Percentiles rank a stretch among this genome's conserved stretches.
Conservation (phyloP, 257 asterid genomes). For the Scutellaria barbata region DNA sequence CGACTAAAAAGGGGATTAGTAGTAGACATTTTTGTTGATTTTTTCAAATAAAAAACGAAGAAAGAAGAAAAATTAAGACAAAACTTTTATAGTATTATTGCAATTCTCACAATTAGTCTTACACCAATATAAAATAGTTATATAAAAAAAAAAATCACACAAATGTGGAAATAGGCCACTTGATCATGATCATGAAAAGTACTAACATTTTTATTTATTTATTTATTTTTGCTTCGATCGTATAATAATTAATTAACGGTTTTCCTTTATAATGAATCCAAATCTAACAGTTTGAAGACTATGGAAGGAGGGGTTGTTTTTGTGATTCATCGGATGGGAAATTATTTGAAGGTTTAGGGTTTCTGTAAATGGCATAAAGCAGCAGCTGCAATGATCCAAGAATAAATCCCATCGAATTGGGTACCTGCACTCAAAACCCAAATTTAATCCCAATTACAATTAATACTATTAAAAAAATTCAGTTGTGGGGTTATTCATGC, state of each 20-base stretch:
- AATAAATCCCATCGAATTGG: slow-evolving; percentile 61
- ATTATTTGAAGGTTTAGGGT: slow-evolving; percentile 32
- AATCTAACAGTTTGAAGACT: slow-evolving; percentile 31
- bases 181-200: too few species aligned
- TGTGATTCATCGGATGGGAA: slow-evolving; percentile 32
- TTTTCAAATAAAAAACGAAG: too few species aligned
- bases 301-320: slow-evolving; percentile 45
- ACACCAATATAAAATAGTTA: too few species aligned
- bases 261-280: neutral
- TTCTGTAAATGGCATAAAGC: slow-evolving; percentile 57
- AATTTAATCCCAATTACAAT: neutral
- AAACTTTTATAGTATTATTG: too few species aligned
- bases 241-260: neutral
- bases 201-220: too few species aligned
- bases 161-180: too few species aligned
- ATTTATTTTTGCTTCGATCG: too few species aligned
- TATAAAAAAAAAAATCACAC: too few species aligned
- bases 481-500: neutral
- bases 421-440: slow-evolving; percentile 45
- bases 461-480: neutral
- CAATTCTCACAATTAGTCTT: too few species aligned
- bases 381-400: slow-evolving; percentile 60
- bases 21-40: too few species aligned
- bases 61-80: too few species aligned
- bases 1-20: too few species aligned